phyloP scores from a whole-genome alignment of 176 grass and related monocot species.

The Rhynchospora pubera region DNA sequence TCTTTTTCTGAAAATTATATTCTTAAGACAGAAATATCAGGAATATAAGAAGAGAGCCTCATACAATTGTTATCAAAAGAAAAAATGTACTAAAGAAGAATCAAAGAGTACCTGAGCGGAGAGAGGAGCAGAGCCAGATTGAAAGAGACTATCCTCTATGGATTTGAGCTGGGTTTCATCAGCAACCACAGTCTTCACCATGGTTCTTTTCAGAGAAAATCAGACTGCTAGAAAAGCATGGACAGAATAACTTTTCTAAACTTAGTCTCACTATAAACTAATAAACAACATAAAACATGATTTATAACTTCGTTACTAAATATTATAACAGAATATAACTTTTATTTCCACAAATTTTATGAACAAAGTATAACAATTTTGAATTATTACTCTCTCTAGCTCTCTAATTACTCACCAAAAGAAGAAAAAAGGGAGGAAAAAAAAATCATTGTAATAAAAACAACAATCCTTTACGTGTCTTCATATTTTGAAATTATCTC shows the following conservation, averaged over 20 bases:
- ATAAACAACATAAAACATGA: neutral
- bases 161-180: conserved; percentile 61
- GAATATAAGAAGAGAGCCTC: neutral
- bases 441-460: neutral
- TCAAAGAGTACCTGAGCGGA: neutral
- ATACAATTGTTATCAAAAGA: neutral
- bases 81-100: neutral
- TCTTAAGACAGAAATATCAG: neutral
- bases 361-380: neutral
- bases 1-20: neutral
- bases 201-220: conserved; percentile 6
- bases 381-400: neutral
- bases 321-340: neutral
- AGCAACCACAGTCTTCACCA: conserved; percentile 75
- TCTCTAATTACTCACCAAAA: neutral
- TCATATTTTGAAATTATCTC: neutral
- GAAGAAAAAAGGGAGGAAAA: neutral
- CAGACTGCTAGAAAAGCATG: too few species aligned
- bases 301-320: neutral
- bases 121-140: conserved; percentile 11
- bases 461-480: neutral
- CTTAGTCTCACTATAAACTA: neutral
- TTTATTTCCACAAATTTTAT: neutral
- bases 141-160: conserved; percentile 44
- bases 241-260: too few species aligned